Evolutionary conservation across 169 alveolate genomes (phyloP).

Genomic region (Cryptosporidium bovis): DNA sequence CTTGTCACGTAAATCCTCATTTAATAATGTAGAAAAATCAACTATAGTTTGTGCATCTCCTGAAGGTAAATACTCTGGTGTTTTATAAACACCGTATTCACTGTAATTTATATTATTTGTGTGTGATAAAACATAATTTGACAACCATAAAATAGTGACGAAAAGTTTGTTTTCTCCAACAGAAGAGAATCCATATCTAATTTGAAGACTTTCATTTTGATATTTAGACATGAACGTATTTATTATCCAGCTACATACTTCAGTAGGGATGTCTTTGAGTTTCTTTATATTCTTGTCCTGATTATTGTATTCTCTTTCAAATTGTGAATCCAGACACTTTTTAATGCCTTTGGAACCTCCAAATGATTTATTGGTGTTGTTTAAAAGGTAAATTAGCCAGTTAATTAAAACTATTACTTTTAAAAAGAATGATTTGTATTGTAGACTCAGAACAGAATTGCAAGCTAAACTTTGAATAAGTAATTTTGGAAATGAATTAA

Average conservation of each 20-base stretch:
- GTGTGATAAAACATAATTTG: slow-evolving; percentile 42
- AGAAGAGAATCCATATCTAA: slow-evolving; percentile 23
- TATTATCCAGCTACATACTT: slow-evolving; percentile 54
- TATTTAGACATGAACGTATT: slow-evolving; percentile 36
- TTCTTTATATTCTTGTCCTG: neutral
- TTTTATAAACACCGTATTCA: neutral
- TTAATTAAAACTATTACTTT: slow-evolving; percentile 21
- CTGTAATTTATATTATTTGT: slow-evolving; percentile 12
- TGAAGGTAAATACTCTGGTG: slow-evolving; percentile 56
- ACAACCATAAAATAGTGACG: slow-evolving; percentile 28
- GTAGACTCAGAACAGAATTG: neutral
- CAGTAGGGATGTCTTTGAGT: slow-evolving; percentile 13
- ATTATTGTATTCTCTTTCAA: neutral
- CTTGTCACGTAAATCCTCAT: slow-evolving; percentile 31
- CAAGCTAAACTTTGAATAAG: neutral
- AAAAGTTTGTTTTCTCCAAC: slow-evolving; percentile 58
- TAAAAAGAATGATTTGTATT: slow-evolving; percentile 7
- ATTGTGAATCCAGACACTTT: slow-evolving; percentile 14
- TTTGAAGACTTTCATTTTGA: slow-evolving; percentile 43
- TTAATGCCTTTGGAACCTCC: slow-evolving; percentile 63
- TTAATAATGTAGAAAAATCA: slow-evolving; percentile 36
- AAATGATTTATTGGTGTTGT: slow-evolving; percentile 43
- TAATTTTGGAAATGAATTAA: slow-evolving; percentile 7
- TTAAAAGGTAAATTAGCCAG: slow-evolving; percentile 40
- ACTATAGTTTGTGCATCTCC: slow-evolving; percentile 3